A percentile compares a stretch with the other conserved stretches of the same genome.
Conservation (phyloP, 1,139 yeast species). For the Protomyces gravidus region DNA sequence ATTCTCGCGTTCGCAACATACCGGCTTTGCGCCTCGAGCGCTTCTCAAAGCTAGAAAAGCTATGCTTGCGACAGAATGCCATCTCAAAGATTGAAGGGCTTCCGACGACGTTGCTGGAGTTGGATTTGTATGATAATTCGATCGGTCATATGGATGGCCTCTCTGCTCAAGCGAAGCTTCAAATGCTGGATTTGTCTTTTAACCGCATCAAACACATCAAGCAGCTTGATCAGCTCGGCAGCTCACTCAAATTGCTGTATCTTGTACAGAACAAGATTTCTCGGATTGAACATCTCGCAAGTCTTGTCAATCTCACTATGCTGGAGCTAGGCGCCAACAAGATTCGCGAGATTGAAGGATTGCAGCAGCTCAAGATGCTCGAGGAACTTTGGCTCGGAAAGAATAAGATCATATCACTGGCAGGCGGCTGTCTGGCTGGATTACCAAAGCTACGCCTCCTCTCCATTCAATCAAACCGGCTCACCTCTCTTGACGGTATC, state of each 20-base stretch:
- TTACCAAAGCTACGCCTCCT: constrained; percentile 65
- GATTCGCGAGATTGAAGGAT: constrained; percentile 57
- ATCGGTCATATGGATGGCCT: constrained; percentile 68
- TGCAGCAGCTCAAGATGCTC: constrained; percentile 53
- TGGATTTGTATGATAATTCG: constrained; percentile 89
- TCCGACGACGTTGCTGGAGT: constrained; percentile 59
- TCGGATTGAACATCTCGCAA: constrained; percentile 63
- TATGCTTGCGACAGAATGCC: constrained; percentile 81
- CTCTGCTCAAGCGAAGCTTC: constrained; percentile 42
- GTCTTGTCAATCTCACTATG: constrained; percentile 57
- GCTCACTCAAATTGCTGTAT: constrained; percentile 62
- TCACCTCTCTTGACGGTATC: constrained; percentile 75
- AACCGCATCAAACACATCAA: constrained; percentile 85
- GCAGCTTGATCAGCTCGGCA: constrained; percentile 58
- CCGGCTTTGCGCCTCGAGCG: constrained; percentile 12
- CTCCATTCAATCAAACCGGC: constrained; percentile 82
- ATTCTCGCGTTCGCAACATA: constrained; percentile 18
- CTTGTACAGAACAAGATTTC: constrained; percentile 85
- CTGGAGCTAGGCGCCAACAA: constrained; percentile 91
- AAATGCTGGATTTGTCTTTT: constrained; percentile 74
- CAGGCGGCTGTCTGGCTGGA: constrained; percentile 48
- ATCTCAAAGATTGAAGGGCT: constrained; percentile 68
- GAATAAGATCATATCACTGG: constrained; percentile 62
- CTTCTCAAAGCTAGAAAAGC: constrained; percentile 38
- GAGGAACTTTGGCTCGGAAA: constrained; percentile 91